phyloP scores from a whole-genome alignment of 2,329 filamentous ascomycete genomes.

The Fonsecaea pedrosoi region DNA sequence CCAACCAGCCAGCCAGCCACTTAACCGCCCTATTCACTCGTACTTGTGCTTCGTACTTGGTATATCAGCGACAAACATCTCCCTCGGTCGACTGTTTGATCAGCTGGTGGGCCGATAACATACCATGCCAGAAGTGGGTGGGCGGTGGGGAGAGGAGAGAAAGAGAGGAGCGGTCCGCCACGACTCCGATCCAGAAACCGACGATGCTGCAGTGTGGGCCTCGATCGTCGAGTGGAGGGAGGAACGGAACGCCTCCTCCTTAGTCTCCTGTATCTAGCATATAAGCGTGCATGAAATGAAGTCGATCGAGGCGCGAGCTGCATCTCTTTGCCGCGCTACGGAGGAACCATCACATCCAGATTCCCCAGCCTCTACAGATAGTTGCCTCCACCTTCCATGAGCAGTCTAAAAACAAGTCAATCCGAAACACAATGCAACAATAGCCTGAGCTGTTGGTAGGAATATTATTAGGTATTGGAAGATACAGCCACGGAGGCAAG shows the following conservation, averaged over 20 bases:
- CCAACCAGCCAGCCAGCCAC: no score
- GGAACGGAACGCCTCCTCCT: not conserved
- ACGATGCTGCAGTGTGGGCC: not conserved
- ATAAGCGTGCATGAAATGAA: not conserved
- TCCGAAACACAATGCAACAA: not conserved
- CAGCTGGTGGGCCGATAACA: no score
- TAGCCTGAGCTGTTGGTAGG: slow-evolving; percentile 1
- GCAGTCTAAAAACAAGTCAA: not conserved
- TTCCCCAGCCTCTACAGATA: no score
- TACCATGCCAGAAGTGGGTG: no score
- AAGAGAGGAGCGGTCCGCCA: no score
- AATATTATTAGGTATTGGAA: slow-evolving; percentile 35
- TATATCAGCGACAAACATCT: no score
- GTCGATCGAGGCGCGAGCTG: not conserved
- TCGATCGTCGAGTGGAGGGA: not conserved
- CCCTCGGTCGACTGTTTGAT: no score
- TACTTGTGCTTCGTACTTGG: no score
- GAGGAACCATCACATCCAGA: not conserved
- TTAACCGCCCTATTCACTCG: no score
- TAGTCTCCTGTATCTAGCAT: not conserved
- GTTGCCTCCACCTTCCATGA: no score
- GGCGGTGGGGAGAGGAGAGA: no score
- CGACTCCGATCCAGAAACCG: no score
- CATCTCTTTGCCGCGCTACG: not conserved
- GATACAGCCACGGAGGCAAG: slow-evolving; percentile 38